Evolutionary conservation across 2,329 filamentous ascomycete genomes (phyloP), one percentile per base, ranked within the genome.

Genomic region (Penicillium olsonii): DNA sequence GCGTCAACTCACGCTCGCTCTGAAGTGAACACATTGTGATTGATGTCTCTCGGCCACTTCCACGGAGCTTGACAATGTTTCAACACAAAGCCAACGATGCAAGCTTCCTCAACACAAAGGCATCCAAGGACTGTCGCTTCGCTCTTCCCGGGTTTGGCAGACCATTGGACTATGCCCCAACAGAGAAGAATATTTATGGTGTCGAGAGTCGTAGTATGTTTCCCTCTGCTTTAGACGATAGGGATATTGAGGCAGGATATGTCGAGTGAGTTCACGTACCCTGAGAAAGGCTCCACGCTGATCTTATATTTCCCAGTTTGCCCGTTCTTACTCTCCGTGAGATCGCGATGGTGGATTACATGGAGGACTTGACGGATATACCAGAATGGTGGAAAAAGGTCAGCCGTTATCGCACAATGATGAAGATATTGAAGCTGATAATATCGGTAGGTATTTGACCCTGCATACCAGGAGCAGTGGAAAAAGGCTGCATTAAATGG

Each of bases 281-380:
- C 12, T 5, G 2, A 8, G n/a, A 22, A 14, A 6, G 10, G 10
- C 12, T 35, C 37, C n/a, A 38, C 24, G 19, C 46, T 41, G 35
- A 40, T 8, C 10, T 10, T 41, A 8, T 8, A 24, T 22, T 18
- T 11, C 20, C n/a, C 15, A 68, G 66, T 27, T 54, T 64, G 22
- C 64, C 64, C 9, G 41, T 63, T 18, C 39, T 69, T 6, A 63
- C 69, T 3, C 55, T 73, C 20, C 68, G 70, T 29, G 73, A 76
- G 50, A 51, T 66, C 7, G 59, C 54, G 2, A 75, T 76, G 70
- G 55, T 75, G 35, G 50, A 53, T 5, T 48, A 72, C 27, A 71
- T 76, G 63, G 68, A 75, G 33, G 45, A 59, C 0, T 57, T 76
- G 4, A 75, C 73, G 2, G 73, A 77, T 47, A 69, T 70, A 39